Percentiles rank a stretch among this genome's conserved stretches.
phyloP scores from a whole-genome alignment of 2,329 filamentous ascomycete genomes.

The Scedosporium aurantiacum region DNA sequence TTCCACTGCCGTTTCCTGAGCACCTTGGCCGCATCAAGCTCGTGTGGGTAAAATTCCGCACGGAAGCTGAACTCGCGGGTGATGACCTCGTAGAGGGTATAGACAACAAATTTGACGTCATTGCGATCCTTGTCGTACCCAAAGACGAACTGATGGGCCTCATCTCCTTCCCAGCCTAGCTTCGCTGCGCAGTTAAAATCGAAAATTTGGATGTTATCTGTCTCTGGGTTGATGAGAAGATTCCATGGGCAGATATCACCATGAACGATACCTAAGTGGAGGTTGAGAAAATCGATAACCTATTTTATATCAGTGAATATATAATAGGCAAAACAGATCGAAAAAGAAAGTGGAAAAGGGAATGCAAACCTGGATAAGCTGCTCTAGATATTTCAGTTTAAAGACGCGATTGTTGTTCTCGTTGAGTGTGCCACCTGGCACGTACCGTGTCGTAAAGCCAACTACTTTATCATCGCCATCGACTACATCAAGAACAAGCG shows the following conservation, averaged over 20 bases:
- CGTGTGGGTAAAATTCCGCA: background rate
- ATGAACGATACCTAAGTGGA: constrained; percentile 24
- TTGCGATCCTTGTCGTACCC: constrained; percentile 14
- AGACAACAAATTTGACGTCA: constrained; percentile 22
- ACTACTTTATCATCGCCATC: constrained; percentile 21
- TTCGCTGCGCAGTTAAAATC: constrained; percentile 21
- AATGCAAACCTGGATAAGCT: background rate
- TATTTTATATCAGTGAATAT: constrained; percentile 19
- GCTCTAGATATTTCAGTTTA: background rate
- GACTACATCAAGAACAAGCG: constrained; percentile 21
- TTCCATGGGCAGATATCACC: constrained; percentile 27
- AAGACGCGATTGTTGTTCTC: background rate
- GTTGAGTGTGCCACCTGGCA: background rate
- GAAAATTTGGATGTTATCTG: constrained; percentile 22
- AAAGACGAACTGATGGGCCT: constrained; percentile 12
- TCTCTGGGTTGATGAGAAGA: constrained; percentile 21
- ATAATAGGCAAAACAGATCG: no score
- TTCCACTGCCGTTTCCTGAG: background rate
- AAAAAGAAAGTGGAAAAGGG: no score
- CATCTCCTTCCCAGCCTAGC: background rate
- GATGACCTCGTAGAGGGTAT: constrained; percentile 25
- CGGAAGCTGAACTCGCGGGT: constrained; percentile 15
- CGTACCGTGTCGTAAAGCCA: background rate
- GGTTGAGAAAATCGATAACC: constrained; percentile 26
- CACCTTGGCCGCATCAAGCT: background rate